Base-by-base conservation (phyloP, 2,329 filamentous ascomycete species). In the Penicillium sp. region DNA sequence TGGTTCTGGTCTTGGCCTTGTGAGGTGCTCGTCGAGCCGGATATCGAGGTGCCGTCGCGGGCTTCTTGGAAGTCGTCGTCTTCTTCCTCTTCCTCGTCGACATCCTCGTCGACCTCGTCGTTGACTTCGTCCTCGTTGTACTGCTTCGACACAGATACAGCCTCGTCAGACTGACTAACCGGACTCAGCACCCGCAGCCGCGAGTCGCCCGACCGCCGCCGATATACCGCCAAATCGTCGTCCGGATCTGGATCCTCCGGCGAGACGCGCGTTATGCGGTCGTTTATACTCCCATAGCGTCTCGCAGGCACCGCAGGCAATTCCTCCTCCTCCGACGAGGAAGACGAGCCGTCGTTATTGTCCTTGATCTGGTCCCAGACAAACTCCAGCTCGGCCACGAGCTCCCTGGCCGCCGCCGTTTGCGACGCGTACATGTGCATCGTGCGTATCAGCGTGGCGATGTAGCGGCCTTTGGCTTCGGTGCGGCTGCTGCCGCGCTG, bases 281-380 rank as follows among this genome's bases (percentile, higher is more conserved):
- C 64, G 45, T 74, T 65, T 40, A 72, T 71, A 58, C 67, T 74
- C 40, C 62, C 67, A 54, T 73, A 73, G 33, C 63, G 65, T 23
- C 40, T 62, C 16, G 33, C 45, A 18, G 47, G 20, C 3, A 47
- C 62, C 50, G 69, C 58, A 3, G n/a, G n/a, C n/a, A n/a, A n/a
- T n/a, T n/a, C n/a, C n/a, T n/a, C n/a, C n/a, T n/a, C n/a, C n/a
- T n/a, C n/a, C 38, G 64, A 65, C 40, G 85, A 76, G 38, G 87
- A 85, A 18, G 83, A 84, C 3, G 87, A 84, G 28, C 12, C 12
- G 8, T 84, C 73, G 8, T 80, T 84, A 66, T 93, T 97, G 64
- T 88, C 88, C 73, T 94, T 96, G 65, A 99, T 93, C 72, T 97
- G 94, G 65, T 97, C 91, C 94, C 94, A 99, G 40, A 99, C 93